These are phyloP conservation scores for Malassezia vespertilionis DNA, from an alignment of 1,284 basidiomycete species.

Conservation along the genomic window DNA sequence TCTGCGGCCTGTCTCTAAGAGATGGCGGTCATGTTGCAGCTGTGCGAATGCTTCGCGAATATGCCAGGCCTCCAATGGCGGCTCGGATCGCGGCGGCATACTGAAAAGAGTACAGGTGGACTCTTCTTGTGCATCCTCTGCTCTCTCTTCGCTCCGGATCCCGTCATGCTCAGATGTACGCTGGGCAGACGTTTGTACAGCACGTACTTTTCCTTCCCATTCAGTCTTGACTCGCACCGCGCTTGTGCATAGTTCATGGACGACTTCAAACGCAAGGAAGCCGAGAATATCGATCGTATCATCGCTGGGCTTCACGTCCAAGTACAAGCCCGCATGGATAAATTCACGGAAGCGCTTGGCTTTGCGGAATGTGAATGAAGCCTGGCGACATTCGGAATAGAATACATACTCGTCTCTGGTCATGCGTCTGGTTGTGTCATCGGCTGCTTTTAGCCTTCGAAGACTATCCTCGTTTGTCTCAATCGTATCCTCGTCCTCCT, in stretches of 20 bases:
- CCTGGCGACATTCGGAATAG: constrained; percentile 92
- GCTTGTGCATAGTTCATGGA: constrained; percentile 69
- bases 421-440: constrained; percentile 89
- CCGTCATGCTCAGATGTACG: constrained; percentile 1
- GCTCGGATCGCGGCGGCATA: constrained; percentile 21
- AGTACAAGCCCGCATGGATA: constrained; percentile 73
- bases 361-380: constrained; percentile 84
- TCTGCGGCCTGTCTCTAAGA: constrained; percentile 22
- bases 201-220: constrained; percentile 24
- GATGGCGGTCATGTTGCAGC: constrained; percentile 26
- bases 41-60: constrained; percentile 41
- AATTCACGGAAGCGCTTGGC: constrained; percentile 92
- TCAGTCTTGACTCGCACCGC: constrained; percentile 33
- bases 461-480: constrained; percentile 91
- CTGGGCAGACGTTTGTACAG: constrained; percentile 2
- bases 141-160: too few species aligned
- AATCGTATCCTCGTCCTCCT: constrained; percentile 73
- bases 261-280: constrained; percentile 93
- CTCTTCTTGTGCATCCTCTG: constrained; percentile 1
- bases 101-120: constrained; percentile 31
- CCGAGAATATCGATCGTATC: constrained; percentile 94
- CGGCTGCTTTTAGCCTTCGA: constrained; percentile 69
- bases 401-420: constrained; percentile 92
- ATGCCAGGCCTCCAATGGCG: constrained; percentile 31
- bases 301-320: constrained; percentile 84